Evolutionary conservation across 345 rosid genomes (phyloP).

Genomic region (Eucalyptus regnans): DNA sequence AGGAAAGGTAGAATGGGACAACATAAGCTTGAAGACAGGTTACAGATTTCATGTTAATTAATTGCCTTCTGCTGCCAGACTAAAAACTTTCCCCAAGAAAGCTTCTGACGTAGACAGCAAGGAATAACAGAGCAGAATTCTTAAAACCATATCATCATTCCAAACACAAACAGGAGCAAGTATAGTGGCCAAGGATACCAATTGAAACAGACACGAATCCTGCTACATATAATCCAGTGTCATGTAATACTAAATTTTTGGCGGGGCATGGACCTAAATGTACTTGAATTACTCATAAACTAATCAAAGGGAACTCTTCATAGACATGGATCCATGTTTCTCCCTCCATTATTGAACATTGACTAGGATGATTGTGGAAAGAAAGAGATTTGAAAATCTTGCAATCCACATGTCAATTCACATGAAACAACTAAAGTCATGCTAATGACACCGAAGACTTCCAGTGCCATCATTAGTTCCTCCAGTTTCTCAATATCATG

Average conservation of each 20-base stretch:
- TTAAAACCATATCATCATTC: not conserved
- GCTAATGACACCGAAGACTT: not conserved
- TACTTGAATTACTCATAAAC: not conserved
- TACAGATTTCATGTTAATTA: not conserved
- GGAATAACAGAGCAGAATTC: not conserved
- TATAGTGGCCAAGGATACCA: not conserved
- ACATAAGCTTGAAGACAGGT: not conserved
- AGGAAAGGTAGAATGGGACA: not conserved
- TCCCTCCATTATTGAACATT: not conserved
- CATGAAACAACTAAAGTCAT: not conserved
- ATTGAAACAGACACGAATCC: too few relatives aligned
- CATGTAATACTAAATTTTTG: not conserved
- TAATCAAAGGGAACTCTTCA: not conserved
- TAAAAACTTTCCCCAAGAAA: not conserved
- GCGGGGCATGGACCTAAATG: not conserved
- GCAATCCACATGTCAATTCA: not conserved
- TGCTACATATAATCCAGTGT: not conserved
- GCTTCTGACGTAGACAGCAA: not conserved
- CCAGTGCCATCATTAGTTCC: not conserved
- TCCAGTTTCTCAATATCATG: not conserved
- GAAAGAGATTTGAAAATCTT: not conserved
- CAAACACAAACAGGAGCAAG: not conserved
- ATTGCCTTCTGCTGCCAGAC: not conserved
- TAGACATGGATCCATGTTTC: not conserved
- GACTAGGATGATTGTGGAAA: not conserved